phyloP scores from a whole-genome alignment of 345 rosid genomes.

The Turnera subulata region DNA sequence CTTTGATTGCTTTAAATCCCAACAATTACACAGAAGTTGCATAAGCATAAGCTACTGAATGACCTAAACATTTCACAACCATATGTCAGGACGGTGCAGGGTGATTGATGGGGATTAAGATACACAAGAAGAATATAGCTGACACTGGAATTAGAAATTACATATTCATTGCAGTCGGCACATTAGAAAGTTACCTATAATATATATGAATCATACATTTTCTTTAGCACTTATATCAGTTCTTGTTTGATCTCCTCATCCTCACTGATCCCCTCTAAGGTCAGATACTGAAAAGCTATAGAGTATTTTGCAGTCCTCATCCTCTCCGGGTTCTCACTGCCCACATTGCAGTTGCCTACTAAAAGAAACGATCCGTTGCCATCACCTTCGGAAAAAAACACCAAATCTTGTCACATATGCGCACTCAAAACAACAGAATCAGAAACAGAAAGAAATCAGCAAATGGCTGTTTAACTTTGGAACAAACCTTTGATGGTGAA shows the following conservation, averaged over 20 bases:
- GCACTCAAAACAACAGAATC: background rate
- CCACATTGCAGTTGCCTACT: conserved; percentile 27
- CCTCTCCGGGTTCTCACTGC: conserved; percentile 14
- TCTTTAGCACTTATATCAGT: background rate
- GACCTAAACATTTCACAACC: too few species aligned
- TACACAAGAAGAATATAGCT: too few species aligned
- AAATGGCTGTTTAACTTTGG: background rate
- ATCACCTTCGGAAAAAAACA: conserved; percentile 41
- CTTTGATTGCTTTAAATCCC: too few species aligned
- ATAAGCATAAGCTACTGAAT: background rate
- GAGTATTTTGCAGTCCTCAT: conserved; percentile 51
- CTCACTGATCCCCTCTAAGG: conserved; percentile 41
- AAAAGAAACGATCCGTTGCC: conserved; percentile 62
- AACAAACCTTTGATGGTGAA: conserved; percentile 57
- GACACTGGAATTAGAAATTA: too few species aligned
- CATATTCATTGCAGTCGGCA: too few species aligned
- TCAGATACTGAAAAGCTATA: conserved; percentile 39
- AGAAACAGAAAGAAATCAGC: background rate
- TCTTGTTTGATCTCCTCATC: conserved; percentile 22
- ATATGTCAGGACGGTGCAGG: too few species aligned
- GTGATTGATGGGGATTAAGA: too few species aligned
- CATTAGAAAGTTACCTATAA: background rate
- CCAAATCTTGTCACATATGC: background rate
- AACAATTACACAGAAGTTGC: too few species aligned
- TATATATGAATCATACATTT: background rate